These are phyloP conservation scores for Pseudocercospora macadamiae DNA, from an alignment of 2,329 filamentous ascomycete species.

Conservation along the genomic window DNA sequence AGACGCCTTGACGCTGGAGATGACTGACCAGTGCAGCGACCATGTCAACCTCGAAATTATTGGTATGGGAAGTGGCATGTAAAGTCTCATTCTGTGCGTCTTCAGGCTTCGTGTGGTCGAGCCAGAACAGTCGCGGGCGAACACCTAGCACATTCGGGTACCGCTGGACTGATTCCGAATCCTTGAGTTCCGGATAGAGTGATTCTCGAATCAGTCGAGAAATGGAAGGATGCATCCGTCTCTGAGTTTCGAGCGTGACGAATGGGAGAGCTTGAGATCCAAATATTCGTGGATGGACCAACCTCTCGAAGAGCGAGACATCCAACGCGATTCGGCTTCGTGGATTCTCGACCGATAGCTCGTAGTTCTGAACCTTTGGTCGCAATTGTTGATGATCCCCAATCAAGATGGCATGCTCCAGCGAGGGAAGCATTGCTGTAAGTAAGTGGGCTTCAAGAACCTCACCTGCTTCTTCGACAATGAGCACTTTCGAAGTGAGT, in stretches of 20 bases:
- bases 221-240: slow-evolving; percentile 68
- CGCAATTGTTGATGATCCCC: slow-evolving; percentile 67
- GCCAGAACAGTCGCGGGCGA: slow-evolving; percentile 59
- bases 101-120: slow-evolving; percentile 60
- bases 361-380: slow-evolving; percentile 60
- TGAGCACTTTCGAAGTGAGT: slow-evolving; percentile 42
- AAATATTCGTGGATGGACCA: slow-evolving; percentile 44
- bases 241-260: slow-evolving; percentile 58
- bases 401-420: slow-evolving; percentile 66
- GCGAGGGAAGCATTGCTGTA: slow-evolving; percentile 60
- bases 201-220: slow-evolving; percentile 60
- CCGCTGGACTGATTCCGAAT: slow-evolving; percentile 41
- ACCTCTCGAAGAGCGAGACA: slow-evolving; percentile 63
- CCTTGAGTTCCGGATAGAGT: slow-evolving; percentile 60
- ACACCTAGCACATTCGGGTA: slow-evolving; percentile 54
- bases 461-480: slow-evolving; percentile 67
- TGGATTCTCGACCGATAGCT: slow-evolving; percentile 54
- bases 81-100: slow-evolving; percentile 27
- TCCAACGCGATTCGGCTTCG: slow-evolving; percentile 56
- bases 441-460: slow-evolving; percentile 67
- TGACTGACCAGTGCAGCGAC: slow-evolving; percentile 65
- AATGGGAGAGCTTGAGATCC: slow-evolving; percentile 18
- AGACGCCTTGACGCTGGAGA: slow-evolving; percentile 65
- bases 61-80: slow-evolving; percentile 51
- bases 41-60: slow-evolving; percentile 67